Evolutionary conservation across 164 flowering plant genomes (phyloP).

Genomic region (Stephania japonica): DNA sequence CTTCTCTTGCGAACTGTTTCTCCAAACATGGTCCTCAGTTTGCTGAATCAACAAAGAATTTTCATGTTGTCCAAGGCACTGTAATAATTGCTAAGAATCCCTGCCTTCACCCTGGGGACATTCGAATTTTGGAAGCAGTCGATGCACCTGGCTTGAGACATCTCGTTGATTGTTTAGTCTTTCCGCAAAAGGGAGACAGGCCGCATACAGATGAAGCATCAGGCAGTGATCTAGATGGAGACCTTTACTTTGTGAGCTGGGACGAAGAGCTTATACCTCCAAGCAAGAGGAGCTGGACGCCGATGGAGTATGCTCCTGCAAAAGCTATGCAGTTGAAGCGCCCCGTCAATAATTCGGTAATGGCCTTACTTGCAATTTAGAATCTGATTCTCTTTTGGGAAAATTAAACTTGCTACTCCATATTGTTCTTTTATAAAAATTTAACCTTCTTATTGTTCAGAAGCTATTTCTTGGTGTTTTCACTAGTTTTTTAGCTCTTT

Average conservation of each 20-base stretch:
- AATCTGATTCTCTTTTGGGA: not conserved
- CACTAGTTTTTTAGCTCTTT: no score
- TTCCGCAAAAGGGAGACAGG: constrained; percentile 91
- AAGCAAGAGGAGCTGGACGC: constrained; percentile 57
- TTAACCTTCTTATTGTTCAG: no score
- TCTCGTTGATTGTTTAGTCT: constrained; percentile 81
- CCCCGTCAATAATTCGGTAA: constrained; percentile 43
- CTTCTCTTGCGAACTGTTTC: constrained; percentile 65
- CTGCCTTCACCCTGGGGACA: constrained; percentile 95
- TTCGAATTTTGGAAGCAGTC: constrained; percentile 84
- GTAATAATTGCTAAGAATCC: constrained; percentile 92
- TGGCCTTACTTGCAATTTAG: constrained; percentile 2
- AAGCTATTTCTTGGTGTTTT: no score
- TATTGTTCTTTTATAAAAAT: no score
- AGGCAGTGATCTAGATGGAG: constrained; percentile 98
- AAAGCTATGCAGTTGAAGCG: constrained; percentile 37
- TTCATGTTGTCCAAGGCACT: constrained; percentile 49
- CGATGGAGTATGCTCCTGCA: constrained; percentile 76
- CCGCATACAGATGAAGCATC: constrained; percentile 95
- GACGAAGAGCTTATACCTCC: constrained; percentile 81
- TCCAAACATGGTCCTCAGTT: constrained; percentile 67
- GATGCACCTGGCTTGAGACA: constrained; percentile 73
- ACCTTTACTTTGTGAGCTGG: constrained; percentile 89
- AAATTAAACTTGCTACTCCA: no score
- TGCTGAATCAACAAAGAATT: constrained; percentile 34